Conservation (phyloP, 1,284 basidiomycete species). For the Tilletiopsis washingtonensis region DNA sequence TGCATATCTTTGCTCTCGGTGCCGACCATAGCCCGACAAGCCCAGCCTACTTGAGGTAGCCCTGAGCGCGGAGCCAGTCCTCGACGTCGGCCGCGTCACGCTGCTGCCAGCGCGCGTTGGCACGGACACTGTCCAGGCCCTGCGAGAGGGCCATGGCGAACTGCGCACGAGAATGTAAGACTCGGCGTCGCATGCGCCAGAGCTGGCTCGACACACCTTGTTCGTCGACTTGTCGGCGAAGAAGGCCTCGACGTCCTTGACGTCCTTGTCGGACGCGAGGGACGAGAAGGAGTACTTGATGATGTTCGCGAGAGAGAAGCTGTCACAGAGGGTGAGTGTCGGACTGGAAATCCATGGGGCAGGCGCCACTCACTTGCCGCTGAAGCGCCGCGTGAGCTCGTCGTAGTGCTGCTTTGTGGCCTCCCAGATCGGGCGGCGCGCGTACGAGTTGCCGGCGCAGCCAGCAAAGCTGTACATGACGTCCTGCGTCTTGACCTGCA, state of each 20-base stretch:
- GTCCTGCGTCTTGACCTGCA: constrained; percentile 48
- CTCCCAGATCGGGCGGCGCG: constrained; percentile 46
- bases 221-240: constrained; percentile 47
- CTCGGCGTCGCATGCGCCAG: no score
- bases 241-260: constrained; percentile 60
- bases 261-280: constrained; percentile 65
- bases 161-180: no score
- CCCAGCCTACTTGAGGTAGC: constrained; percentile 28
- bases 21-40: no score
- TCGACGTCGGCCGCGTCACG: constrained; percentile 57
- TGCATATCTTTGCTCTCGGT: no score
- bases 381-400: constrained; percentile 57
- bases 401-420: constrained; percentile 45
- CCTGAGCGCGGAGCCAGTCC: constrained; percentile 53
- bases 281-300: constrained; percentile 55
- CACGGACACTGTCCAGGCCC: constrained; percentile 59
- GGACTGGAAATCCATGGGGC: no score
- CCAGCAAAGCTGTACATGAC: constrained; percentile 44
- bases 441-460: constrained; percentile 39
- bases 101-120: constrained; percentile 58
- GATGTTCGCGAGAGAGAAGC: constrained; percentile 39
- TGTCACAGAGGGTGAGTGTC: no score
- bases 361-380: no score
- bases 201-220: no score
- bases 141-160: constrained; percentile 60